Base-by-base conservation (phyloP, 129 eudicot genomes). In the Mikania micrantha region DNA sequence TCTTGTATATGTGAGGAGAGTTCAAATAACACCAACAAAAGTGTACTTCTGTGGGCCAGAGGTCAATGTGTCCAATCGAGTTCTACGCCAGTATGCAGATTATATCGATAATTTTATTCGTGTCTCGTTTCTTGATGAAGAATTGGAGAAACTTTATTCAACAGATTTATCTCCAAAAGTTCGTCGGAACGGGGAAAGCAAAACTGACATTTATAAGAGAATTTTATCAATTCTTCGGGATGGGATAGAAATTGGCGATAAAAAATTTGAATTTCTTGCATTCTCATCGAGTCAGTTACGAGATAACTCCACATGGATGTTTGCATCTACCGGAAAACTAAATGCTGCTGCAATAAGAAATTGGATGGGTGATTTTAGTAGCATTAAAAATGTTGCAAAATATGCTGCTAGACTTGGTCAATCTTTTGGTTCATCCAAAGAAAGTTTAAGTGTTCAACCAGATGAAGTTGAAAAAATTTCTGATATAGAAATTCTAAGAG, bases 401-500 rank as follows among this genome's bases (percentile, higher is more conserved):
- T 90, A 90, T 79, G 97, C 97, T 54, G 97, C 95, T 11, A 81
- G 97, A 61, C 91, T 90, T 21, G 97, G 97, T 63, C 97, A 90
- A 59, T 90, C 90, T 10, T 87, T 90, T 12, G 80, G 95, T 60
- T 90, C 97, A 2, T 87, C 97, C 24, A 90, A 82, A 16, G 97
- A 90, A 77, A 84, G 92, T 63, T 61, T 90, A 29, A 87, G 66
- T 28, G 92, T 90, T 60, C 53, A 53, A 31, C 29, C 12, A 24
- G 9, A 78, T 71, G 97, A 90, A 79, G 67, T 79, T 7, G 82
- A 83, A 66, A 34, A 19, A 1, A 85, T 90, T 53, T 48, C 81
- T 25, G 97, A 90, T 71, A 50, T 86, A 58, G 66, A 66, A 74
- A 41, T 21, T 36, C 61, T 64, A 9, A 28, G 27, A 17, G 47